Base-by-base conservation (phyloP, 176 grass and related monocot species). In the Stipa capillata region DNA sequence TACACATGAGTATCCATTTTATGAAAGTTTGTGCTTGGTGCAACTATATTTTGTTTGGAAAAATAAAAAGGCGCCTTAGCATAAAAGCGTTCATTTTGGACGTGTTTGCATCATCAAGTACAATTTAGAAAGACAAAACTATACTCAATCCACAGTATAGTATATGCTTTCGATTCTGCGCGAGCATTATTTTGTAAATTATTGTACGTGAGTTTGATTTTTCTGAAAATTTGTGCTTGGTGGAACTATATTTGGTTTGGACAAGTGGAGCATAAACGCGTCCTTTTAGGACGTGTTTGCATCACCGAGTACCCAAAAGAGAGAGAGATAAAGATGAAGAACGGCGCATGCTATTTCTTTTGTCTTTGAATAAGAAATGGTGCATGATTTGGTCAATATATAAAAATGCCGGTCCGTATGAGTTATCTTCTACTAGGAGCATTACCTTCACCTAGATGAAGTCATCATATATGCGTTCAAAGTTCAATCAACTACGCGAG, bases 251-350 rank as follows among this genome's bases (percentile, higher is more conserved):
- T 65, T 65, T 14, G 63, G 39, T 66, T 24, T 18, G n/a, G n/a
- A n/a, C n/a, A n/a, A n/a, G n/a, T n/a, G n/a, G n/a, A n/a, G 34
- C 37, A 65, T 65, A 66, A 23, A 13, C 14, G 44, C 14, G 16
- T 41, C 50, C 27, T 49, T 50, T 45, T 39, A 28, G 1, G 60
- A 86, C 17, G 34, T 45, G 54, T 45, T 77, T 53, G 27, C 56
- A 72, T 87, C 79, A 68, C 63, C 32, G n/a, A 21, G 8, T 27
- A 16, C 29, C 4, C 50, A 73, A 87, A 71, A 51, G 11, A 47
- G 24, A 11, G 10, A n/a, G 6, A 6, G 0, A 18, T 7, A 20
- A 27, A 44, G 7, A 36, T n/a, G 0, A 17, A 44, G 36, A 4
- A 13, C 21, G 17, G 3, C 6, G 14, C 21, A 8, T 21, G 5